Evolutionary conservation across 257 asterid species (phyloP).

Genomic region (Solanum pennellii): DNA sequence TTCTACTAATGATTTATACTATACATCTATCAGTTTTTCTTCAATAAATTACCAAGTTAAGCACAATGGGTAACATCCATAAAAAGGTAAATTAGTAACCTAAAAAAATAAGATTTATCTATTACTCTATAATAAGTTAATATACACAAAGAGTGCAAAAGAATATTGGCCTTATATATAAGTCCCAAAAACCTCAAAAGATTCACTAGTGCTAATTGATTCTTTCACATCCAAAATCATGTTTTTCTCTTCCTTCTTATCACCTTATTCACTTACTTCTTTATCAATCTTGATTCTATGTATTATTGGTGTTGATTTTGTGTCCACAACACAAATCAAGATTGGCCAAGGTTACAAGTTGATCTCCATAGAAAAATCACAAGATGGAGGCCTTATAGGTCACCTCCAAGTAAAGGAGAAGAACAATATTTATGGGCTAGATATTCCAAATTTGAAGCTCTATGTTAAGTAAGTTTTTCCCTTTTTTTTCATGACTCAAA

Average conservation of each 20-base stretch:
- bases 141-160: background rate
- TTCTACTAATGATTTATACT: no score
- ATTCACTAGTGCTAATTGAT: background rate
- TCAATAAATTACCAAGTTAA: background rate
- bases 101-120: background rate
- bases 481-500: background rate
- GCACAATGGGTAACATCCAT: background rate
- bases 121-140: background rate
- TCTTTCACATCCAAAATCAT: background rate
- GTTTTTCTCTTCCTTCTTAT: constrained; percentile 10
- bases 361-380: constrained; percentile 49
- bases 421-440: constrained; percentile 63
- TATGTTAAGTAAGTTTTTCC: constrained; percentile 54
- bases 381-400: constrained; percentile 71
- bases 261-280: background rate
- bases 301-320: constrained; percentile 2
- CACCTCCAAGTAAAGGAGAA: constrained; percentile 65
- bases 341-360: constrained; percentile 79
- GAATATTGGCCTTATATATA: background rate
- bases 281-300: constrained; percentile 6
- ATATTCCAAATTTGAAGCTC: constrained; percentile 75
- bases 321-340: constrained; percentile 19
- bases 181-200: background rate
- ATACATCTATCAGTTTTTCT: background rate
- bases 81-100: background rate